phyloP scores from a whole-genome alignment of 2,329 filamentous ascomycete genomes.

The Alternaria sp. region DNA sequence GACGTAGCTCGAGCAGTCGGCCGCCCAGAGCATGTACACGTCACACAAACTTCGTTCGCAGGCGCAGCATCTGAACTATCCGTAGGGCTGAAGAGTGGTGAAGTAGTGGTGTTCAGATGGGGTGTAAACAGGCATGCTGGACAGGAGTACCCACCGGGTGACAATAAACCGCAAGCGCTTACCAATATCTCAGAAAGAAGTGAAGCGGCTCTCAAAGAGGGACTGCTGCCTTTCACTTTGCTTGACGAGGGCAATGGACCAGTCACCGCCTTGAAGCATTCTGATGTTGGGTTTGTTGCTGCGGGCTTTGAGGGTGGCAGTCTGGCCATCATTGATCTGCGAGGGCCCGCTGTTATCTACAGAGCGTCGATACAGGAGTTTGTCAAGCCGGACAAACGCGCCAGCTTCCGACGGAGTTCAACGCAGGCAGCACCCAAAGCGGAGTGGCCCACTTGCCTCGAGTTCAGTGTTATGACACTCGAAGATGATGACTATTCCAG shows the following conservation, averaged over 20 bases:
- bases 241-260: constrained; percentile 84
- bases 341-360: constrained; percentile 85
- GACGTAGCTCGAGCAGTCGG: constrained; percentile 84
- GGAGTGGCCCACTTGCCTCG: constrained; percentile 81
- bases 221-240: constrained; percentile 78
- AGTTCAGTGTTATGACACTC: constrained; percentile 88
- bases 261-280: constrained; percentile 79
- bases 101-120: constrained; percentile 87
- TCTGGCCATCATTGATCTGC: constrained; percentile 82
- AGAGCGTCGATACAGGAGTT: constrained; percentile 75
- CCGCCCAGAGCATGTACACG: constrained; percentile 76
- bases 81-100: constrained; percentile 80
- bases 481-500: constrained; percentile 96
- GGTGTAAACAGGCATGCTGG: constrained; percentile 78
- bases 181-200: constrained; percentile 75
- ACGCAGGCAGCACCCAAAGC: constrained; percentile 54
- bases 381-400: constrained; percentile 74
- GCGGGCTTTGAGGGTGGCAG: constrained; percentile 84
- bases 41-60: constrained; percentile 81
- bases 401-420: constrained; percentile 69
- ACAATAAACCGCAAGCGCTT: constrained; percentile 59
- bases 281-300: constrained; percentile 92
- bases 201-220: constrained; percentile 77
- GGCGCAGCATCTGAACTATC: constrained; percentile 83
- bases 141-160: constrained; percentile 63